Evolutionary conservation across 1,284 basidiomycete species (phyloP), one percentile per base, ranked within the genome.

Genomic region (Porphyrellus sp.): DNA sequence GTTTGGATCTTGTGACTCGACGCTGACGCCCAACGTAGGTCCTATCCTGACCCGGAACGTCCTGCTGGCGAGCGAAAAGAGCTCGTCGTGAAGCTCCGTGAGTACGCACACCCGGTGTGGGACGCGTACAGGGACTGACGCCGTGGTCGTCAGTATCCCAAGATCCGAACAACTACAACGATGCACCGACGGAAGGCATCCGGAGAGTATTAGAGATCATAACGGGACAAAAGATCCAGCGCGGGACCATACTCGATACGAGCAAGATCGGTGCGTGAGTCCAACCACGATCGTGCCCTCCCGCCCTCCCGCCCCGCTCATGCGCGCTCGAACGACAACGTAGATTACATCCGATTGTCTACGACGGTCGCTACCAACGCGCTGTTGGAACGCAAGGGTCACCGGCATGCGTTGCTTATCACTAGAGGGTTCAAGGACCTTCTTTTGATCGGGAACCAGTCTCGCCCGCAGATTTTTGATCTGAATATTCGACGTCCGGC

Each of bases 281-380:
- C 13, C 20, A 9, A 5, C 30, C 11, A 12, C 11, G 5, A 31
- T 13, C 30, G 11, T n/a, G n/a, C n/a, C n/a, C n/a, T n/a, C 8
- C 20, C 15, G 6, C 2, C 3, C 5, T 12, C 16, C 7, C 2
- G 9, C 24, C 23, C 7, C 28, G 3, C 23, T 23, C 40, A 45
- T 8, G n/a, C 41, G 20, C 34, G 16, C 30, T 2, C n/a, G n/a
- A 15, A 30, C 11, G 18, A 43, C 28, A 23, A 46, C 40, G 48
- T 54, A 93, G 93, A 96, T 62, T 94, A 92, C 67, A 93, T 97
- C 57, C 83, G 94, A 16, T 76, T 98, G 4, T 93, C 91, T 0
- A 98, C 96, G 0, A 99, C 96, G 0, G 93, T 98, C 3, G 96
- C 93, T 0, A 99, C 96, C 16, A 99, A 98, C 62, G 95, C 96